These are phyloP conservation scores for Oropetium thomaeum DNA, from an alignment of 176 grass and related monocot genomes.

Conservation along the genomic window DNA sequence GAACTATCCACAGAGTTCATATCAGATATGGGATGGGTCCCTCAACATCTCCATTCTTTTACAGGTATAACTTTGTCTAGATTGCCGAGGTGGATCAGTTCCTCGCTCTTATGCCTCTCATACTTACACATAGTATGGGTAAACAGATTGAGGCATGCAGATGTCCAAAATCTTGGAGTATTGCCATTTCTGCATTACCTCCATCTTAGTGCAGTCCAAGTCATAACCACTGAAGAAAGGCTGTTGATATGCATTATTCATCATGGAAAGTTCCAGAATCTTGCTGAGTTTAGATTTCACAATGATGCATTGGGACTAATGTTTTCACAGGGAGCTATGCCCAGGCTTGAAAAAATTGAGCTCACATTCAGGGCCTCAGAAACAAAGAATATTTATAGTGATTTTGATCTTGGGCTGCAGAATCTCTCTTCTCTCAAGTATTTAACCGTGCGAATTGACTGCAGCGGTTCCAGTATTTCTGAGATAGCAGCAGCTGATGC, in stretches of 20 bases:
- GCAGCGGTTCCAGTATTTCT: not conserved
- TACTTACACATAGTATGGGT: not conserved
- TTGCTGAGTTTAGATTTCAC: not conserved
- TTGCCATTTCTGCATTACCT: not conserved
- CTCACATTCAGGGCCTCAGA: not conserved
- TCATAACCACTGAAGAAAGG: not conserved
- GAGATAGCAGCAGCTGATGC: not conserved
- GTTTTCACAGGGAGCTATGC: conserved; percentile 10
- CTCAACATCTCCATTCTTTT: not conserved
- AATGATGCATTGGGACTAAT: not conserved
- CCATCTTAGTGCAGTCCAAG: not conserved
- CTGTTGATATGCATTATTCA: not conserved
- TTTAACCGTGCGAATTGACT: not conserved
- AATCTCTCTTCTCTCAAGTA: conserved; percentile 13
- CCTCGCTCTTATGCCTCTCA: not conserved
- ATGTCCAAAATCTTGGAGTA: not conserved
- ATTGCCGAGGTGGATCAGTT: conserved; percentile 24
- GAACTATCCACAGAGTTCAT: not conserved
- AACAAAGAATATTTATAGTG: not conserved
- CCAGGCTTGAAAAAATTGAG: not conserved
- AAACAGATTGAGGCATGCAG: not conserved
- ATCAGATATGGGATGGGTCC: not conserved
- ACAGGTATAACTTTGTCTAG: not conserved
- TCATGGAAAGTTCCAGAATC: not conserved
- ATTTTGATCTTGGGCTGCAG: conserved; percentile 6